phyloP scores from a whole-genome alignment of 768 basidiomycete species.

The Leccinellum luteum region DNA sequence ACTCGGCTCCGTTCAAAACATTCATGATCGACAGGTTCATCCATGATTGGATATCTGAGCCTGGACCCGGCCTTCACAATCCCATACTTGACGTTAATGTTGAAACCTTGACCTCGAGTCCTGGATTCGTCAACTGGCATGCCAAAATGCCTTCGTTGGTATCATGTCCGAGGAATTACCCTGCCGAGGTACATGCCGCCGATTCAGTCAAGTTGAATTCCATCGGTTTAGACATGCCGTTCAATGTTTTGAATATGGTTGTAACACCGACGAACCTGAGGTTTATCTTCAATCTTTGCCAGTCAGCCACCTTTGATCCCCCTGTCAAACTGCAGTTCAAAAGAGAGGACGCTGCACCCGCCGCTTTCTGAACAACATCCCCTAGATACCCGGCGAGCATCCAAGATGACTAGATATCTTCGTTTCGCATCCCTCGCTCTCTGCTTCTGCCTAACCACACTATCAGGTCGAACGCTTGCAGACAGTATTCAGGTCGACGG shows the following conservation, averaged over 20 bases:
- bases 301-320: background rate
- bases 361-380: background rate
- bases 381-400: background rate
- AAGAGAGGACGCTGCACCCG: background rate
- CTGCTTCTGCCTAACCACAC: constrained; percentile 7
- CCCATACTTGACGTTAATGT: background rate
- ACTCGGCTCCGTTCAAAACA: background rate
- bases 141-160: background rate
- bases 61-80: background rate
- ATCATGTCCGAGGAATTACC: background rate
- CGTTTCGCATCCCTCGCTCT: constrained; percentile 8
- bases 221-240: background rate
- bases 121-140: background rate
- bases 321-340: background rate
- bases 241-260: background rate
- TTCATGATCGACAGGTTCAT: background rate
- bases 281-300: background rate
- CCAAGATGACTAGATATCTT: constrained; percentile 11
- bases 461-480: constrained; percentile 5
- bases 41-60: background rate
- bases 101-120: background rate
- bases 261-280: background rate
- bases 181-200: background rate
- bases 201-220: constrained; percentile 14
- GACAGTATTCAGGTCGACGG: background rate